Base-by-base conservation (phyloP, 139 green algal genomes). In the Astrephomene gubernaculifera region DNA sequence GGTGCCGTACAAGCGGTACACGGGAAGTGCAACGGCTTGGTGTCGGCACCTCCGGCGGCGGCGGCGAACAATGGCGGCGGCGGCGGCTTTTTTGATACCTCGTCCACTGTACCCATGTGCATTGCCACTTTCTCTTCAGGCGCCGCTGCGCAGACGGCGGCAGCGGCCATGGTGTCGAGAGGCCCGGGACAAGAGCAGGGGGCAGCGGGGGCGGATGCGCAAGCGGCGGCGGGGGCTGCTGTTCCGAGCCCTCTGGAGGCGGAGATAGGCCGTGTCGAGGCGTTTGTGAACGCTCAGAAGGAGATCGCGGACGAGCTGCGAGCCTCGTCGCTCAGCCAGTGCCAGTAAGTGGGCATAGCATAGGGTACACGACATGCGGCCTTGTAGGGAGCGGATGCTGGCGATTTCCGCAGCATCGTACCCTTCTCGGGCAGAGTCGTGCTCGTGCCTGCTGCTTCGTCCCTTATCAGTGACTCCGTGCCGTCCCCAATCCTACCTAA, bases 311-410 rank as follows among this genome's bases (percentile, higher is more conserved):
- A 84, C 0, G 78, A 84, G 1, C 31, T 74, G 41, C 41, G 44
- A 1, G 78, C 31, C 31, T 0, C 33, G 19, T 38, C 78, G n/a
- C 33, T 84, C 29, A 84, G 78, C 31, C 78, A 84, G 78, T 84
- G 78, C 60, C 78, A 84, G 78, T 83, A 31, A 83, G 76, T 83
- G 5, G 2, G 39, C n/a, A n/a, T n/a, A n/a, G n/a, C n/a, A n/a
- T n/a, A n/a, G n/a, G n/a, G n/a, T n/a, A n/a, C n/a, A n/a, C n/a
- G n/a, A n/a, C n/a, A n/a, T n/a, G n/a, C n/a, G n/a, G n/a, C n/a
- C n/a, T n/a, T n/a, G n/a, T n/a, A n/a, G n/a, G n/a, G n/a, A n/a
- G n/a, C n/a, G n/a, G n/a, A n/a, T n/a, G n/a, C n/a, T n/a, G n/a
- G n/a, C n/a, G n/a, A n/a, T n/a, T n/a, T n/a, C n/a, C n/a, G n/a